Conservation (phyloP, 768 basidiomycete genomes). For the Lentinula guzmanii region DNA sequence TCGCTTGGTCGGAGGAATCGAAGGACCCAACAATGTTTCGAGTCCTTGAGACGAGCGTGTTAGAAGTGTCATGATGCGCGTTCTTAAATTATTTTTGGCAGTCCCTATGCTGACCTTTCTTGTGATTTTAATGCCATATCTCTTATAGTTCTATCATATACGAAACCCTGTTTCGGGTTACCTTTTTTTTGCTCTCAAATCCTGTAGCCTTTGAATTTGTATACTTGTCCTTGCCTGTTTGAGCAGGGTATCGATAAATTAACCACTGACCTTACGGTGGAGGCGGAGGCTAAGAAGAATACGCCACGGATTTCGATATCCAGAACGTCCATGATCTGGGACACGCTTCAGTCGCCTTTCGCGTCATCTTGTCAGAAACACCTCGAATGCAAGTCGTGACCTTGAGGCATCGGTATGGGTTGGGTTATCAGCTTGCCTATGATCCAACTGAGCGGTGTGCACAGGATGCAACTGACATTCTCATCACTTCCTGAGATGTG, state of each 20-base stretch:
- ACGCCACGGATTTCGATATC: no score
- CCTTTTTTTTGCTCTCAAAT: background rate
- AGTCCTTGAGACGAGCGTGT: slow-evolving; percentile 71
- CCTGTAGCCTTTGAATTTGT: background rate
- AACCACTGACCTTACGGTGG: no score
- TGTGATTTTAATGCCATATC: background rate
- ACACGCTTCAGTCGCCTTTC: no score
- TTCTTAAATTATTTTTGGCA: background rate
- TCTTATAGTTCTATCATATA: background rate
- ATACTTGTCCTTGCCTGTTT: background rate
- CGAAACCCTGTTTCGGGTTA: background rate
- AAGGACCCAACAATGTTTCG: slow-evolving; percentile 73
- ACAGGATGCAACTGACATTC: no score
- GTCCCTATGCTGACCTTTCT: background rate
- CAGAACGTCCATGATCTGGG: no score
- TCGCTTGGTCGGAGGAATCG: slow-evolving; percentile 77
- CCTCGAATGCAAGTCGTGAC: no score
- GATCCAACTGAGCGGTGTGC: no score
- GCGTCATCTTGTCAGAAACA: no score
- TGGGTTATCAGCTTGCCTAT: no score
- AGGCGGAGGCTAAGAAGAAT: no score
- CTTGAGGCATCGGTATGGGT: no score
- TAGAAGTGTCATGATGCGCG: slow-evolving; percentile 52
- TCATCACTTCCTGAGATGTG: no score
- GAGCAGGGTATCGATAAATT: background rate